phyloP scores from a whole-genome alignment of 208 protist species.

The Porcisia hertigi region DNA sequence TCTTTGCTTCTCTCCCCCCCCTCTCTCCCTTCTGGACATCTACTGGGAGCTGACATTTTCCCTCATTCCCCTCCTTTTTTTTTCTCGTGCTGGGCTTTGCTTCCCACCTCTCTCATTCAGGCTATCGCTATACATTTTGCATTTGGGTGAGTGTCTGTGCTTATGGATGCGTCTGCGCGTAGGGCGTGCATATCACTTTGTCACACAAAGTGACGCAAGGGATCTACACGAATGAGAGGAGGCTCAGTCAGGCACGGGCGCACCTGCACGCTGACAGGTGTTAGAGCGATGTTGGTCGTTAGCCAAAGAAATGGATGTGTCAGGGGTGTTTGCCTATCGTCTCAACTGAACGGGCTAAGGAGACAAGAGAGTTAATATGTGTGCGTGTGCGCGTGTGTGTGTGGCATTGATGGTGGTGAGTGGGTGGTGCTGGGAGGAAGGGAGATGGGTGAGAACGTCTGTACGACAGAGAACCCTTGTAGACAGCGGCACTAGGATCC shows the following conservation, averaged over 20 bases:
- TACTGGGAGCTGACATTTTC: neutral
- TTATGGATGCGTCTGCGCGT: neutral
- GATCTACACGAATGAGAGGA: too few species aligned
- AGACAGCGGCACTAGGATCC: neutral
- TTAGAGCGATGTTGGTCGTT: neutral
- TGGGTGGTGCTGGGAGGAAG: neutral
- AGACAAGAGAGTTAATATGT: neutral
- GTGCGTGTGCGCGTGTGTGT: too few species aligned
- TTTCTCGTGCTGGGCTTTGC: neutral
- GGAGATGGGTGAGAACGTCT: neutral
- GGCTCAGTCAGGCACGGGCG: slow-evolving; percentile 2
- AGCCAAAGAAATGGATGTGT: neutral
- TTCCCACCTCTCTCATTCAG: too few species aligned
- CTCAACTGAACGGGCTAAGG: neutral
- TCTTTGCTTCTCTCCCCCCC: neutral
- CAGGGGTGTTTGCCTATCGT: neutral
- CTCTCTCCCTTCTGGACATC: neutral
- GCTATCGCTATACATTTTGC: too few species aligned
- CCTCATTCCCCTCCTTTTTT: neutral
- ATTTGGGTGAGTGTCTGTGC: slow-evolving; percentile 1
- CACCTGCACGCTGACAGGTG: neutral
- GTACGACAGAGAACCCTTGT: neutral
- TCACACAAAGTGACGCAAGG: neutral
- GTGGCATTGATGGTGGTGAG: neutral
- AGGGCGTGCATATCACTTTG: neutral